Evolutionary conservation across 345 rosid species (phyloP).

Genomic region (Syzygium grande): DNA sequence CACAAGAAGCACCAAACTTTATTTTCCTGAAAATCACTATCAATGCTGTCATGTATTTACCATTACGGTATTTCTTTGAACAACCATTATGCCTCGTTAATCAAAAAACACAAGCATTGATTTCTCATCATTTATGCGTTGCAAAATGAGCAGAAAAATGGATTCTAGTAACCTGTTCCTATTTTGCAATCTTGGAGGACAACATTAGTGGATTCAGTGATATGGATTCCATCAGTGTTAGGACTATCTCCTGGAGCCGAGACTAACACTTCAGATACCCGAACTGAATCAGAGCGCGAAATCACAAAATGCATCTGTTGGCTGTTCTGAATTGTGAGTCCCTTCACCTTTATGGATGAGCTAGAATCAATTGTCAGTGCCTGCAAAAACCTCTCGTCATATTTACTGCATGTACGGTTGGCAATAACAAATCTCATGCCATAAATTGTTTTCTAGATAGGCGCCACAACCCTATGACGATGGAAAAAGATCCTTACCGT

Average conservation of each 20-base stretch:
- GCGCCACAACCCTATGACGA: neutral
- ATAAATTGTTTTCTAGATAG: neutral
- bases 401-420: neutral
- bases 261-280: slow-evolving; percentile 53
- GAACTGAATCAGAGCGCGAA: slow-evolving; percentile 51
- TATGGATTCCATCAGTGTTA: slow-evolving; percentile 94
- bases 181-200: slow-evolving; percentile 80
- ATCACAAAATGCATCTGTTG: slow-evolving; percentile 93
- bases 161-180: slow-evolving; percentile 69
- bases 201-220: slow-evolving; percentile 70
- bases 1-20: neutral
- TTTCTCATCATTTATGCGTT: neutral
- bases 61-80: neutral
- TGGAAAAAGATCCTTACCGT: slow-evolving; percentile 40
- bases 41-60: neutral
- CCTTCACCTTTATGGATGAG: slow-evolving; percentile 60
- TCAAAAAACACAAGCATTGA: neutral
- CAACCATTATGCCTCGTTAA: neutral
- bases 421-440: neutral
- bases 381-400: slow-evolving; percentile 32
- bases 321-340: slow-evolving; percentile 80
- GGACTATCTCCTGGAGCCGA: slow-evolving; percentile 92
- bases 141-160: neutral
- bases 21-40: neutral
- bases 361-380: slow-evolving; percentile 92